Evolutionary conservation across 2,329 filamentous ascomycete species (phyloP).

Genomic region (Trichoderma hamatum): DNA sequence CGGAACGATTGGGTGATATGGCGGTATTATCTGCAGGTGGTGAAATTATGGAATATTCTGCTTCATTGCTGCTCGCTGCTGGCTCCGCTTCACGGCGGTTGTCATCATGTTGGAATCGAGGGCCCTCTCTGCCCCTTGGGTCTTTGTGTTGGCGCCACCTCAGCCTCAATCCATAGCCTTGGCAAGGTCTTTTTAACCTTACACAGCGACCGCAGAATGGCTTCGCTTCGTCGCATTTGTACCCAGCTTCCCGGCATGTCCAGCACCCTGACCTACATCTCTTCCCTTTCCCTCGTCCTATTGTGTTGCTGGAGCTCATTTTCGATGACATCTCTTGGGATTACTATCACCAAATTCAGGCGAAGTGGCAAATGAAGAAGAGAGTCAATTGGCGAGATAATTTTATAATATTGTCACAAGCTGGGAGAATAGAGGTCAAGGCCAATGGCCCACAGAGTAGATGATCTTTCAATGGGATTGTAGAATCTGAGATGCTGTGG

Average conservation of each 20-base stretch:
- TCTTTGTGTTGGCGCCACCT: constrained; percentile 5
- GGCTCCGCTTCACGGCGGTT: background rate
- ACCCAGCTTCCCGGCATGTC: constrained; percentile 4
- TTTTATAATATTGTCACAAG: background rate
- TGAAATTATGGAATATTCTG: background rate
- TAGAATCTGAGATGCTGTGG: background rate
- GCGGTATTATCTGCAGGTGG: background rate
- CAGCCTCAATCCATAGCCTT: background rate
- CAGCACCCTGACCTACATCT: constrained; percentile 1
- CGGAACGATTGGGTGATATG: background rate
- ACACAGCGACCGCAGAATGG: constrained; percentile 5
- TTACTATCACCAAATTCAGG: background rate
- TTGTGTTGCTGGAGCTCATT: background rate
- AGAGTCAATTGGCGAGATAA: background rate
- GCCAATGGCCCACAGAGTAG: background rate
- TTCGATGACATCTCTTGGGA: background rate
- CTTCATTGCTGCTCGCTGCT: background rate
- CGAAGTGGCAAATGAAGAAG: background rate
- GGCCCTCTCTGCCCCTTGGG: background rate
- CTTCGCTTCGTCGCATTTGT: constrained; percentile 4
- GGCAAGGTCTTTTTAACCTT: background rate
- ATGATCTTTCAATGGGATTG: background rate
- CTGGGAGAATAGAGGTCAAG: background rate
- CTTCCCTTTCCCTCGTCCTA: background rate
- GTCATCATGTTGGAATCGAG: background rate